These are phyloP conservation scores for Melampsora abietis-canadensis DNA, from an alignment of 1,284 basidiomycete species.

Conservation along the genomic window DNA sequence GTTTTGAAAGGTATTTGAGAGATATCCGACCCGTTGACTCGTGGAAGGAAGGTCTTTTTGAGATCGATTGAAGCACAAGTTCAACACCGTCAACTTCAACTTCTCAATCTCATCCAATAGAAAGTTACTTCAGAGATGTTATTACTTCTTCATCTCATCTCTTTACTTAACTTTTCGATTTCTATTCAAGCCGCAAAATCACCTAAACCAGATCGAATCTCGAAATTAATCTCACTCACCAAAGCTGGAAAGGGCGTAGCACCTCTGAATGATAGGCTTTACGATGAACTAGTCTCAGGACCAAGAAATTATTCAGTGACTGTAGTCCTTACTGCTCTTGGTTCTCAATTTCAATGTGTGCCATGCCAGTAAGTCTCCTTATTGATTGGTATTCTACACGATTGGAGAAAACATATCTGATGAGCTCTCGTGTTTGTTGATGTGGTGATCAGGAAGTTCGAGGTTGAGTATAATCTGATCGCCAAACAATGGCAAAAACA, in stretches of 20 bases:
- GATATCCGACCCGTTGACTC: no score
- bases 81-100: no score
- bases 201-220: constrained; percentile 14
- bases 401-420: background rate
- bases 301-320: constrained; percentile 77
- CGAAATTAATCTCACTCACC: constrained; percentile 22
- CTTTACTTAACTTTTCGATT: background rate
- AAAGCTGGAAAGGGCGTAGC: constrained; percentile 62
- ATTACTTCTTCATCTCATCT: constrained; percentile 1
- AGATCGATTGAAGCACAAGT: no score
- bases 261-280: constrained; percentile 69
- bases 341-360: constrained; percentile 64
- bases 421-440: background rate
- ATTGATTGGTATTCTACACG: background rate
- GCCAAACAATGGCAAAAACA: constrained; percentile 73
- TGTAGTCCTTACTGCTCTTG: constrained; percentile 80
- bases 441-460: constrained; percentile 66
- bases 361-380: constrained; percentile 55
- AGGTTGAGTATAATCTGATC: constrained; percentile 72
- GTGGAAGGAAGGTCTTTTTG: no score
- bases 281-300: constrained; percentile 64
- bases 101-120: background rate
- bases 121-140: background rate
- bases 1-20: no score
- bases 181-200: background rate